Conservation (phyloP, 352 stramenopile genomes). For the Globisporangium radiosum region DNA sequence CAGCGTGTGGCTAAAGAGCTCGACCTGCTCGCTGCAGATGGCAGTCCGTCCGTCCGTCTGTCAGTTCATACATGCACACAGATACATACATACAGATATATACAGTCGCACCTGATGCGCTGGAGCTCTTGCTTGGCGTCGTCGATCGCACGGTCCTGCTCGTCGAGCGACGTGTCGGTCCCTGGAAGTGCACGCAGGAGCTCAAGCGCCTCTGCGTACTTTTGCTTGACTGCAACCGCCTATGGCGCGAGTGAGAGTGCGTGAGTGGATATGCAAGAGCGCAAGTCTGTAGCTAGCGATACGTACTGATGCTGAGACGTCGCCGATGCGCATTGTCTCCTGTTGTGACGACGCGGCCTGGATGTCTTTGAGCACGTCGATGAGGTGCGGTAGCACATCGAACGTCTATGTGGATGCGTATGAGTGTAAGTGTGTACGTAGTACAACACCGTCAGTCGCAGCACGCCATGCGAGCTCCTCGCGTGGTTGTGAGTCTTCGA, state of each 20-base stretch:
- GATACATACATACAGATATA: too few species aligned
- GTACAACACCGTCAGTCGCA: too few species aligned
- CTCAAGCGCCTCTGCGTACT: slow-evolving; percentile 63
- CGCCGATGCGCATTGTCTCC: slow-evolving; percentile 70
- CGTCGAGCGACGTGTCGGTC: slow-evolving; percentile 69
- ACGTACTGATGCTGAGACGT: slow-evolving; percentile 71
- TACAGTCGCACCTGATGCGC: slow-evolving; percentile 52
- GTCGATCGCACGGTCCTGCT: slow-evolving; percentile 67
- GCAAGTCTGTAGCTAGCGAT: background rate
- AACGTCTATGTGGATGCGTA: slow-evolving; percentile 34
- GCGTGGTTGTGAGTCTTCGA: background rate
- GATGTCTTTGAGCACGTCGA: slow-evolving; percentile 83
- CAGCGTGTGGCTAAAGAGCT: slow-evolving; percentile 83
- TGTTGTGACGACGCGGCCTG: slow-evolving; percentile 64
- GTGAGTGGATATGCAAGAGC: background rate
- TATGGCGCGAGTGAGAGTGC: slow-evolving; percentile 9
- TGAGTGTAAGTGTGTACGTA: background rate
- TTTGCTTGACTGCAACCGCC: slow-evolving; percentile 71
- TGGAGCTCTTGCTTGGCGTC: slow-evolving; percentile 67
- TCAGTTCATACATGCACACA: too few species aligned
- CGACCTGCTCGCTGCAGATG: slow-evolving; percentile 50
- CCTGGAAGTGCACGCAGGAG: slow-evolving; percentile 64
- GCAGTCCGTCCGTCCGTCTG: background rate
- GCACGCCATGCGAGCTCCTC: background rate
- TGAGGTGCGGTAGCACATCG: slow-evolving; percentile 74